These are phyloP conservation scores for Stipa capillata DNA, from an alignment of 176 grass and related monocot genomes.

Conservation along the genomic window DNA sequence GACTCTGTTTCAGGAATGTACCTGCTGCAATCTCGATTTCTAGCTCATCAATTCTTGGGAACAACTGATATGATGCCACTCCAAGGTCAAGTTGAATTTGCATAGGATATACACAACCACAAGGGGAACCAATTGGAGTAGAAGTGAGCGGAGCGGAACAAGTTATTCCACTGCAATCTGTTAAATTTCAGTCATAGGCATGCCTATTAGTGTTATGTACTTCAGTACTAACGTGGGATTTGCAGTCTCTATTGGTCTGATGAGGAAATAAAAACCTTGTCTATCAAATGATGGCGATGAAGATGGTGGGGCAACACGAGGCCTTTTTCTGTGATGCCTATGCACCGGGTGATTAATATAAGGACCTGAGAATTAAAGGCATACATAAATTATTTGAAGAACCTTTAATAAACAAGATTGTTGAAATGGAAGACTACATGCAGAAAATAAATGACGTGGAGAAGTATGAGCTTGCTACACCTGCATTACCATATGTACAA, in stretches of 20 bases:
- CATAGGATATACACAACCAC: conserved; percentile 80
- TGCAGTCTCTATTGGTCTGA: background rate
- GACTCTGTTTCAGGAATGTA: conserved; percentile 74
- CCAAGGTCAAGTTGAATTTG: conserved; percentile 64
- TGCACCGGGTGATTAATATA: conserved; percentile 11
- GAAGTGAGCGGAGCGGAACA: conserved; percentile 70
- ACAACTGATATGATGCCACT: conserved; percentile 60
- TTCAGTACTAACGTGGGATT: conserved; percentile 2
- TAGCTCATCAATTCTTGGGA: conserved; percentile 62
- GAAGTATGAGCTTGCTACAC: background rate
- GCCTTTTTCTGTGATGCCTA: conserved; percentile 44
- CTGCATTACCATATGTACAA: background rate
- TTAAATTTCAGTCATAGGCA: conserved; percentile 1
- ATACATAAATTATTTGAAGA: background rate
- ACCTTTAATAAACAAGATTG: background rate
- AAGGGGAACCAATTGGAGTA: conserved; percentile 77
- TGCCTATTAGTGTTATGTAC: background rate
- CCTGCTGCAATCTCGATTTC: conserved; percentile 64
- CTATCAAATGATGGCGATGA: conserved; percentile 29
- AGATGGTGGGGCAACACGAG: conserved; percentile 26
- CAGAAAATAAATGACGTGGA: background rate
- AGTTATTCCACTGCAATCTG: conserved; percentile 52
- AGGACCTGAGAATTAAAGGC: conserved; percentile 20
- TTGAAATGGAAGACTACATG: background rate
- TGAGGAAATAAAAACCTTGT: conserved; percentile 45